Evolutionary conservation across 352 stramenopile genomes (phyloP).

Genomic region (Globisporangium spinosum): DNA sequence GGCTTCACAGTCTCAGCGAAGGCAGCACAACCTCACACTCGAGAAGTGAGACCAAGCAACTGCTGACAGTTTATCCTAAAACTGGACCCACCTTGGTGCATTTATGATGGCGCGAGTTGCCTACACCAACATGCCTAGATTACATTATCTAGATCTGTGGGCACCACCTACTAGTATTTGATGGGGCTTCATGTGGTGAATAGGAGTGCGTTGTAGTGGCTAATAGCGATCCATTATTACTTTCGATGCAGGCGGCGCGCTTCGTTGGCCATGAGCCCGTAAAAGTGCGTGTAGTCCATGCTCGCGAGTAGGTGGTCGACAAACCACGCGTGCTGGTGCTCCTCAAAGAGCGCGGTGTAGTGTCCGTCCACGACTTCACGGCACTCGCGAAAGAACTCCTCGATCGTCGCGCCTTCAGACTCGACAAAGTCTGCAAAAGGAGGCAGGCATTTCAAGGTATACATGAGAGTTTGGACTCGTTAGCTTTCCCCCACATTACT

Average conservation of each 20-base stretch:
- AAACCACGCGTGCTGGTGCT: constrained; percentile 68
- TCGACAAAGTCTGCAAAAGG: constrained; percentile 50
- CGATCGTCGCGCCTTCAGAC: constrained; percentile 51
- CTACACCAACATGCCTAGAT: no score
- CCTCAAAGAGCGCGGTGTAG: constrained; percentile 58
- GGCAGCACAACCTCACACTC: no score
- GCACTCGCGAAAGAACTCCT: constrained; percentile 73
- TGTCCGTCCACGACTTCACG: constrained; percentile 59
- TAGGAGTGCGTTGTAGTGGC: no score
- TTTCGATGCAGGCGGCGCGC: constrained; percentile 39
- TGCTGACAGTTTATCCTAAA: neutral
- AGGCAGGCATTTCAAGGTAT: neutral
- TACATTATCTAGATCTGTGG: neutral
- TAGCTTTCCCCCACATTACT: neutral
- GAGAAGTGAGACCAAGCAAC: neutral
- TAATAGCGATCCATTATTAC: neutral
- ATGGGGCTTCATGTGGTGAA: no score
- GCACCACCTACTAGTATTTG: no score
- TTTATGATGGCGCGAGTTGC: no score
- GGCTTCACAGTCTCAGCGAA: neutral
- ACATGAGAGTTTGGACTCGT: neutral
- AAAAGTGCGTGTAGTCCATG: constrained; percentile 82
- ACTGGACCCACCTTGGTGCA: no score
- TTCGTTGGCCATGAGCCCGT: constrained; percentile 75
- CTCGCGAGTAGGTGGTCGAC: constrained; percentile 72